These are phyloP conservation scores for Erigeron philadelphicus DNA, from an alignment of 140 eudicot genomes.

Conservation along the genomic window DNA sequence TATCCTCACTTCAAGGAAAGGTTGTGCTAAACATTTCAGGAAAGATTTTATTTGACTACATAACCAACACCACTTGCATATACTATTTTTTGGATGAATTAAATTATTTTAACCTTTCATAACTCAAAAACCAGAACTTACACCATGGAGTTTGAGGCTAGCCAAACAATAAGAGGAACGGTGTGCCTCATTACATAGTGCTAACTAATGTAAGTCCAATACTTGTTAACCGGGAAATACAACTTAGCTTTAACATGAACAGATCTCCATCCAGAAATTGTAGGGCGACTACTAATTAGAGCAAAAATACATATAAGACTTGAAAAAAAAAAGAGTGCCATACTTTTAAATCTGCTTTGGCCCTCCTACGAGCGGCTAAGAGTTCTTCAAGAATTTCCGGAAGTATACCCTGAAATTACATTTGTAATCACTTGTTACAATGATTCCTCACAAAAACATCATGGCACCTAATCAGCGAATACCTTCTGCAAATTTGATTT, in stretches of 20 bases:
- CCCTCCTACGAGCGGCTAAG: constrained; percentile 92
- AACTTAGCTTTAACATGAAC: not conserved
- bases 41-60: not conserved
- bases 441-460: constrained; percentile 4
- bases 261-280: not conserved
- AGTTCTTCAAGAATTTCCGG: constrained; percentile 99
- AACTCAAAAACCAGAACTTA: not conserved
- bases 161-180: not conserved
- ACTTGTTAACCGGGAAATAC: not conserved
- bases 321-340: constrained; percentile 8
- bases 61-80: not conserved
- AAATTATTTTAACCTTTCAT: not conserved
- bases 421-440: constrained; percentile 15
- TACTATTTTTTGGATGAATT: not conserved
- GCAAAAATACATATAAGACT: not conserved
- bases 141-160: not conserved
- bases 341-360: constrained; percentile 96
- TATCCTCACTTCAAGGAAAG: not conserved
- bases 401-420: constrained; percentile 84
- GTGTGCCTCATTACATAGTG: not conserved
- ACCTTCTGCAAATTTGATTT: constrained; percentile 91
- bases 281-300: not conserved
- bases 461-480: constrained; percentile 5
- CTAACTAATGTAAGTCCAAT: not conserved
- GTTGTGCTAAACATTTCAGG: not conserved